phyloP scores from a whole-genome alignment of 2,329 filamentous ascomycete genomes.

The Colletotrichum gloeosporioides region DNA sequence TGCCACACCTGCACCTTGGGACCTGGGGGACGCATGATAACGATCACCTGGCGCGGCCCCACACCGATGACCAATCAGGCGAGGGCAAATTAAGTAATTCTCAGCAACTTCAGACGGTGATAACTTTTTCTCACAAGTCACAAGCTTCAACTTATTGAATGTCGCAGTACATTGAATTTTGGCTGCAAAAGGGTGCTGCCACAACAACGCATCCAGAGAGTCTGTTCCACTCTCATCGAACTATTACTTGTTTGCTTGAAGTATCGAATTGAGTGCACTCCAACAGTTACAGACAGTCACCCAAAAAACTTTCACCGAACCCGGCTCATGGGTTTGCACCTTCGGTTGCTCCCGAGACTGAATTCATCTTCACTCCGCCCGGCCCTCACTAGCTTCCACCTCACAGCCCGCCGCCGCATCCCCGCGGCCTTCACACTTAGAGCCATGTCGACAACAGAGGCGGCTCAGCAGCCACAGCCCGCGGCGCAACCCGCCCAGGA shows the following conservation, averaged over 20 bases:
- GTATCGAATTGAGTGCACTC: background rate
- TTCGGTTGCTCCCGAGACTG: constrained; percentile 19
- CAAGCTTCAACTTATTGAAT: constrained; percentile 3
- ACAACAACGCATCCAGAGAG: background rate
- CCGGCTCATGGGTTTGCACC: constrained; percentile 6
- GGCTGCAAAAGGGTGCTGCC: background rate
- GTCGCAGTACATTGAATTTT: background rate
- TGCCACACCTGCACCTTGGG: background rate
- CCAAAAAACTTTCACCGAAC: background rate
- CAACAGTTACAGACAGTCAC: background rate
- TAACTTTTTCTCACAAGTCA: constrained; percentile 17
- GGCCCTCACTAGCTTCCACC: background rate
- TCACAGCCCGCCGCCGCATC: background rate
- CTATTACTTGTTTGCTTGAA: background rate
- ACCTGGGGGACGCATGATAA: constrained; percentile 14
- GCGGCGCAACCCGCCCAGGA: background rate
- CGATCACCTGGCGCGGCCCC: background rate
- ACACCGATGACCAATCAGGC: constrained; percentile 2
- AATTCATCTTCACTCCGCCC: constrained; percentile 17
- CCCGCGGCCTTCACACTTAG: background rate
- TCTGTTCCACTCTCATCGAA: background rate
- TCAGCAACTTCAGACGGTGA: constrained; percentile 17
- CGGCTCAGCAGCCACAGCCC: background rate
- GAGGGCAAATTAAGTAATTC: constrained; percentile 16
- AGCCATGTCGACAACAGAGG: constrained; percentile 7